Evolutionary conservation across 78 protist species (phyloP).

Genomic region (Protostelium mycophagum): DNA sequence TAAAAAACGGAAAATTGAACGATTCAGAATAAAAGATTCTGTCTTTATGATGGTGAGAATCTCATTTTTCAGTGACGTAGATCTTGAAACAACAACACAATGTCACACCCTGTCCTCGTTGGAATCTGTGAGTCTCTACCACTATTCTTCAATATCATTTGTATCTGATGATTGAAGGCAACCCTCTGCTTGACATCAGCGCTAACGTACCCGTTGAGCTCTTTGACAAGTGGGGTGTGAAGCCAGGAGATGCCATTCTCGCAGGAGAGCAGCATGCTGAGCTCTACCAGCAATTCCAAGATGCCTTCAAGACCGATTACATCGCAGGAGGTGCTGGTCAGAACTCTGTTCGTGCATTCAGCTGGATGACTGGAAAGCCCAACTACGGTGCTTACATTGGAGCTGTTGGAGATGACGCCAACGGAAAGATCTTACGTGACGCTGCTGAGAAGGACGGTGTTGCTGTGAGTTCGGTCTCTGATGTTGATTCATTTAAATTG

Average conservation of each 20-base stretch:
- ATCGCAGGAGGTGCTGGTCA: constrained; percentile 95
- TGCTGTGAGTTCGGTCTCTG: neutral
- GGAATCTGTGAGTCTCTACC: neutral
- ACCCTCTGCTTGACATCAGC: constrained; percentile 60
- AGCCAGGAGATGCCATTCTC: constrained; percentile 79
- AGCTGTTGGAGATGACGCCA: constrained; percentile 87
- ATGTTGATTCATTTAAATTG: neutral
- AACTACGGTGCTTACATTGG: constrained; percentile 75
- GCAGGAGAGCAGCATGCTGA: constrained; percentile 88
- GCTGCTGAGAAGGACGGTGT: constrained; percentile 74
- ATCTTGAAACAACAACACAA: no score
- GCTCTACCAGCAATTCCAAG: constrained; percentile 66
- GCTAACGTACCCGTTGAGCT: constrained; percentile 19
- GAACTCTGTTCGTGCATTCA: constrained; percentile 46
- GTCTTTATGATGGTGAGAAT: no score
- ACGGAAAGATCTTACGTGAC: constrained; percentile 42
- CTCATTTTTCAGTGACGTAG: no score
- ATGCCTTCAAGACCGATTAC: constrained; percentile 59
- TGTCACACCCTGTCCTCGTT: neutral
- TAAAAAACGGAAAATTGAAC: no score
- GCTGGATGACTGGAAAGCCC: constrained; percentile 76
- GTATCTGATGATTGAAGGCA: constrained; percentile 36
- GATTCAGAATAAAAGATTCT: no score
- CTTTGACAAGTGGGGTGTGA: constrained; percentile 66
- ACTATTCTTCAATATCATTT: neutral